phyloP scores from a whole-genome alignment of 73 alveolate species.

The Durusdinium trenchii region DNA sequence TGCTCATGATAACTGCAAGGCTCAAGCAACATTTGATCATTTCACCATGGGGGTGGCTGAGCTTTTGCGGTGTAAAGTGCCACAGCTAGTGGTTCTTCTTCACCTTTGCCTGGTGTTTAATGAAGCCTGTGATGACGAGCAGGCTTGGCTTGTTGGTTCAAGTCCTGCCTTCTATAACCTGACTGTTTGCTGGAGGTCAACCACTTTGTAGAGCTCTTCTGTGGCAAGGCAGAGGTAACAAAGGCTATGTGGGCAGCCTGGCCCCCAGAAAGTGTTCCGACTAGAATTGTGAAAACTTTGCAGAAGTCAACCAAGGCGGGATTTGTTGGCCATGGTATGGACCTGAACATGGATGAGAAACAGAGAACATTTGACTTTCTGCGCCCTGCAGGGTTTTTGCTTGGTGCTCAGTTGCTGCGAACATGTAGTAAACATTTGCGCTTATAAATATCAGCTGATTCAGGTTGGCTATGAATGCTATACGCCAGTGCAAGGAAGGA shows the following conservation, averaged over 20 bases:
- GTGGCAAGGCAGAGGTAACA: not conserved
- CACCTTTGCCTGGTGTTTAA: not conserved
- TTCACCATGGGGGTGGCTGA: constrained; percentile 10
- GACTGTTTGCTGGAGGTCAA: not conserved
- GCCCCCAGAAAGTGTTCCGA: not conserved
- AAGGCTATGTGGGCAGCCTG: not conserved
- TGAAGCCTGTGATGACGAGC: not conserved
- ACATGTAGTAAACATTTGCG: not conserved
- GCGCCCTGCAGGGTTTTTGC: not conserved
- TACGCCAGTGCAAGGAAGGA: not conserved
- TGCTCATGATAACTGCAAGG: not conserved
- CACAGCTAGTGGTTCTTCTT: not conserved
- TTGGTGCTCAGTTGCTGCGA: not conserved
- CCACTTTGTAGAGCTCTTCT: not conserved
- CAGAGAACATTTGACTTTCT: not conserved
- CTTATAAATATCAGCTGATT: not conserved
- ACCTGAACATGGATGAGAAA: not conserved
- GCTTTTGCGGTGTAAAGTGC: not conserved
- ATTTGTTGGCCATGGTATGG: not conserved
- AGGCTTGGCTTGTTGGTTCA: not conserved
- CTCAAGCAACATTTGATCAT: no score
- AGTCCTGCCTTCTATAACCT: not conserved
- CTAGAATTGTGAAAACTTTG: not conserved
- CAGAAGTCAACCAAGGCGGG: not conserved
- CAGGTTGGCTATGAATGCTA: not conserved